These are phyloP conservation scores for Aspergillus sp. DNA, from an alignment of 2,329 filamentous ascomycete species.

Conservation along the genomic window DNA sequence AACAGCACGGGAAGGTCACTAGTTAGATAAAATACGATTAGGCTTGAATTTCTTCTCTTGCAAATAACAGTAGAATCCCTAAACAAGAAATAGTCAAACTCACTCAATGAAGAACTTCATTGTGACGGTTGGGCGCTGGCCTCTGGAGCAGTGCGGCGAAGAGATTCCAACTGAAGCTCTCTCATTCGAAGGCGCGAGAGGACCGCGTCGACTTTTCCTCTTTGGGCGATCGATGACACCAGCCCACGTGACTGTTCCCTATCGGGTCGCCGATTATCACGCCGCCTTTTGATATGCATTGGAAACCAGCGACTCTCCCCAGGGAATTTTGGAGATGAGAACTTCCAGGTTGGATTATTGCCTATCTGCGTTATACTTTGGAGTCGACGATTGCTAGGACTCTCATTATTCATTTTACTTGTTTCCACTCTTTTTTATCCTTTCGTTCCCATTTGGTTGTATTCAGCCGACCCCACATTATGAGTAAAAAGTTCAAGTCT, in stretches of 20 bases:
- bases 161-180: conserved; percentile 2
- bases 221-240: conserved; percentile 28
- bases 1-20: conserved; percentile 67
- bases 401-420: conserved; percentile 4
- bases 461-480: conserved; percentile 32
- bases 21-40: conserved; percentile 2
- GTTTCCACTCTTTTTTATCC: conserved; percentile 12
- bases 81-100: conserved; percentile 11
- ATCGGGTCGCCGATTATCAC: conserved; percentile 21
- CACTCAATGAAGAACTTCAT: conserved; percentile 80
- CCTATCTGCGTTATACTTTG: not conserved
- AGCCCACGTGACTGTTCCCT: conserved; percentile 26
- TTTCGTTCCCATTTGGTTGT: conserved; percentile 18
- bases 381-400: not conserved
- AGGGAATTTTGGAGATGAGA: not conserved
- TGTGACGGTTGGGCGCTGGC: conserved; percentile 28
- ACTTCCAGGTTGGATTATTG: no score
- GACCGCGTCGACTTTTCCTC: conserved; percentile 23
- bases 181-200: conserved; percentile 6
- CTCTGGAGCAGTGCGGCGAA: conserved; percentile 3
- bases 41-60: no score
- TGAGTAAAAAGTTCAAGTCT: conserved; percentile 61
- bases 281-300: not conserved
- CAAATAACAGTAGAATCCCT: no score
- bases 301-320: not conserved